Evolutionary conservation across 1,284 basidiomycete genomes (phyloP).

Genomic region (Rhizoctonia solani): DNA sequence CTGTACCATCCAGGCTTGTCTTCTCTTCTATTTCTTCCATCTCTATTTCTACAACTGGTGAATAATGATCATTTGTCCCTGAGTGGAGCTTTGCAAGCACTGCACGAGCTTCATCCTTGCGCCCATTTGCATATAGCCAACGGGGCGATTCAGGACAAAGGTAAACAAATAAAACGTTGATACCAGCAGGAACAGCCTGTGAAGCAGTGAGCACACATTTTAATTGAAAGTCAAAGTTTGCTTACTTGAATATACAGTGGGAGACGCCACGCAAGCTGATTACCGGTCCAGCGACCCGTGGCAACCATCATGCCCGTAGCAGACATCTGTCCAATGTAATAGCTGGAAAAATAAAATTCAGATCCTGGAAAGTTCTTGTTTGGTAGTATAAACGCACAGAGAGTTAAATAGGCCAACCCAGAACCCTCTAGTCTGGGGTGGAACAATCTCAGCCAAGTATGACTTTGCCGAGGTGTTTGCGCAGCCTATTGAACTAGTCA

Average conservation of each 20-base stretch:
- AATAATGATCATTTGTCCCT: constrained; percentile 51
- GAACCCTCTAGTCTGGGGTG: constrained; percentile 55
- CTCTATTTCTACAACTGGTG: constrained; percentile 57
- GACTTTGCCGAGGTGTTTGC: constrained; percentile 56
- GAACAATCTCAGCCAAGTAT: constrained; percentile 58
- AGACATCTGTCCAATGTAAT: constrained; percentile 59
- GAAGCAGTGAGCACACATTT: not conserved
- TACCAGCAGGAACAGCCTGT: constrained; percentile 52
- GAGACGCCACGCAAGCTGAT: constrained; percentile 54
- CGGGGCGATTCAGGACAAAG: constrained; percentile 60
- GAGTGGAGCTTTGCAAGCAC: constrained; percentile 57
- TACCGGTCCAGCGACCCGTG: constrained; percentile 51
- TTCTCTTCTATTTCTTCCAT: constrained; percentile 59
- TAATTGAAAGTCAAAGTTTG: not conserved
- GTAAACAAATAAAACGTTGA: constrained; percentile 54
- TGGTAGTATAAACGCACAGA: constrained; percentile 50
- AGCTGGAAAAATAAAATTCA: constrained; percentile 45
- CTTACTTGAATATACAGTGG: constrained; percentile 55
- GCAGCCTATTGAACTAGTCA: constrained; percentile 46
- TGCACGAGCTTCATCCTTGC: constrained; percentile 48
- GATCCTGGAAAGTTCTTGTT: too few species aligned
- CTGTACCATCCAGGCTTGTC: constrained; percentile 49
- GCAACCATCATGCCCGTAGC: constrained; percentile 58
- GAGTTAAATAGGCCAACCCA: constrained; percentile 58
- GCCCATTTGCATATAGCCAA: constrained; percentile 56